Base-by-base conservation (phyloP, 202 grass and related monocot genomes). In the Dendrocalamus latiflorus region DNA sequence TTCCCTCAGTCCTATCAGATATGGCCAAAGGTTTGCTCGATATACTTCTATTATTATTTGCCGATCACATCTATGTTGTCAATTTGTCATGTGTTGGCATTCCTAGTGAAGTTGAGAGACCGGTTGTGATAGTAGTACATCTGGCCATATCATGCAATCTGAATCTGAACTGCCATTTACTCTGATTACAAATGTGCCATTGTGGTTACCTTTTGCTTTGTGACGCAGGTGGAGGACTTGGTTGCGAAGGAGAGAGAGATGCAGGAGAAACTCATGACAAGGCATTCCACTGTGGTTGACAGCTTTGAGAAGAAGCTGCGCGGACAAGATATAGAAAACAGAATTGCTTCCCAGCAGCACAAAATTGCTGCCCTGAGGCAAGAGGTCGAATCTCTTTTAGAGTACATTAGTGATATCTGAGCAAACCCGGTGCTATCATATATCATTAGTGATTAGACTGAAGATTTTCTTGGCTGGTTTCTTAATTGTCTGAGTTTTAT, bases 221-320 rank as follows among this genome's bases (percentile, higher is more conserved):
- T 74, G 49, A 80, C 84, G 55, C 78, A 94, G 96, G 70, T 96
- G 25, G 96, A 91, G 16, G 93, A 96, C 10, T 73, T 99, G 85
- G 76, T 91, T 38, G 39, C 45, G 15, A 99, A 96, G 89, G 96
- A 99, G 86, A 89, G 79, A 56, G 96, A 96, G 25, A 84, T 99
- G 91, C 93, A 96, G 83, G 96, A 96, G 33, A 99, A 99, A 44
- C 88, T 94, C 78, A 89, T 99, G 77, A 50, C 84, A 18, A 96
- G 83, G 88, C 96, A 99, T 84, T 87, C 93, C 70, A 96, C 93
- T 1, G 93, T 96, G n/a, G 91, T 96, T 2, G 96, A 99, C 57
- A 89, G 91, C 75, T 94, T 99, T 56, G 93, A 99, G 88, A 99
- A 94, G 88, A 99, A 99, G 85, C 57, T 87, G 25, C 85, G 93